phyloP scores from a whole-genome alignment of 2,329 filamentous ascomycete genomes.

The Aspergillus thermomutatus region DNA sequence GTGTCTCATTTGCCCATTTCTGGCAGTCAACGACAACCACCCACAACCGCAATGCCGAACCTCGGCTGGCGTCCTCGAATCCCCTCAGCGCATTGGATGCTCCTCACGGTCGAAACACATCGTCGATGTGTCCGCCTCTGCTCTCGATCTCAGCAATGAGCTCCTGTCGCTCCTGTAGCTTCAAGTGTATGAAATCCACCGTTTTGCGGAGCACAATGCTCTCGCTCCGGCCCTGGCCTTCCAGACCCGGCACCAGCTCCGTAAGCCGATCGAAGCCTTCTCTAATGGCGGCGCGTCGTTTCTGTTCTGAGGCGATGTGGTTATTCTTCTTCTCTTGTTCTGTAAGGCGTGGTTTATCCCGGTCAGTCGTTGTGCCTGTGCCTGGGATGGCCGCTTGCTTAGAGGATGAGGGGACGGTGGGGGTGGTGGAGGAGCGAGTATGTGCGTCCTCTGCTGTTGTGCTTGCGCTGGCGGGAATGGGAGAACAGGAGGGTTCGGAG shows the following conservation, averaged over 20 bases:
- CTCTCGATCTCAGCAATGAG: constrained; percentile 59
- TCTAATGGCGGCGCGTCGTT: constrained; percentile 71
- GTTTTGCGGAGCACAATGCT: constrained; percentile 74
- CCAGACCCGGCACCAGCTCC: constrained; percentile 73
- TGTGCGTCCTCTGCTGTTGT: constrained; percentile 29
- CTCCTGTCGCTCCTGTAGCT: constrained; percentile 57
- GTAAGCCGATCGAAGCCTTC: constrained; percentile 80
- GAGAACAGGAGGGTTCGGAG: constrained; percentile 23
- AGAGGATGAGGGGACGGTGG: constrained; percentile 24
- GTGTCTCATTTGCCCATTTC: neutral
- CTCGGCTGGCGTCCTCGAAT: neutral
- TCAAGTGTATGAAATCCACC: constrained; percentile 61
- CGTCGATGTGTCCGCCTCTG: constrained; percentile 54
- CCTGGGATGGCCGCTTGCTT: constrained; percentile 21
- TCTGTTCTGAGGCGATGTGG: constrained; percentile 64
- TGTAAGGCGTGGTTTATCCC: constrained; percentile 62
- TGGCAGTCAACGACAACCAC: neutral
- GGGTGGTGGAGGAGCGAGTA: constrained; percentile 33
- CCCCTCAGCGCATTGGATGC: neutral
- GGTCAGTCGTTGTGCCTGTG: constrained; percentile 8
- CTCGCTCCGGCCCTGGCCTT: constrained; percentile 81
- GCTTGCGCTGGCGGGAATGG: constrained; percentile 14
- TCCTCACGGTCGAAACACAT: constrained; percentile 31
- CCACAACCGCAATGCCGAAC: neutral
- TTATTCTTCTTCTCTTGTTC: constrained; percentile 71